Evolutionary conservation across 371 early-diverging fungal species (phyloP), one percentile per base, ranked within the genome.

Genomic region (Apophysomyces elegans): DNA sequence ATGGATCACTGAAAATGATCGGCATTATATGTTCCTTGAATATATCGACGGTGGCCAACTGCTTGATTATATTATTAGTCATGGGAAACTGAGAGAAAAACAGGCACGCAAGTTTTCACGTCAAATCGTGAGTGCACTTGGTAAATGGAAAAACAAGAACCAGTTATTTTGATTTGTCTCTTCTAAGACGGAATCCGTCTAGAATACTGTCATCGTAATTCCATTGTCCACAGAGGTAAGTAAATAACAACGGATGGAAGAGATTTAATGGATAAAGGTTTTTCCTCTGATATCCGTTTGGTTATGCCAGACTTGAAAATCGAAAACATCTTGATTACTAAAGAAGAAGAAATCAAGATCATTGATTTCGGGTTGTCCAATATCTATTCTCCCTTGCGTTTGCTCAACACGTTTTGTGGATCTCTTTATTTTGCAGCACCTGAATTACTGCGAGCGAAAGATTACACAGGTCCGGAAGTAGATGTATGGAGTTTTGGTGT

Each of bases 401-500:
- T 84, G 26, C 72, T 94, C 59, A 83, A 81, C 58, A 95, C 94
- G 1, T 94, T 93, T 68, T 94, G 93, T 71, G 95, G 96, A 35
- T 89, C 91, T 37, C 80, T 92, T 12, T 92, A 95, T 41, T 93
- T 82, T 70, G 83, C 92, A 26, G 94, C 95, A 32, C 97, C 95
- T 6, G 98, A 97, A 77, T 81, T 97, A 63, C 76, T 97, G 56
- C 81, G 86, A n/a, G 91, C 93, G 12, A 81, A 88, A 41, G 78
- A 84, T 37, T 97, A 97, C 73, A 78, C 82, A 36, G 96, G 96
- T 1, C 92, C 94, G 14, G 95, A 93, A 65, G 90, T 94, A 21
- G 97, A 97, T 72, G 85, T 95, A 12, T 97, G 97, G 97, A 90
- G 92, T 38, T 78, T 96, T 59, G 96, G 98, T 12, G 93, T 97